Evolutionary conservation across 306 rosid genomes (phyloP), one percentile per base, ranked within the genome.

Genomic region (cucumber (Cucumis sativus)): DNA sequence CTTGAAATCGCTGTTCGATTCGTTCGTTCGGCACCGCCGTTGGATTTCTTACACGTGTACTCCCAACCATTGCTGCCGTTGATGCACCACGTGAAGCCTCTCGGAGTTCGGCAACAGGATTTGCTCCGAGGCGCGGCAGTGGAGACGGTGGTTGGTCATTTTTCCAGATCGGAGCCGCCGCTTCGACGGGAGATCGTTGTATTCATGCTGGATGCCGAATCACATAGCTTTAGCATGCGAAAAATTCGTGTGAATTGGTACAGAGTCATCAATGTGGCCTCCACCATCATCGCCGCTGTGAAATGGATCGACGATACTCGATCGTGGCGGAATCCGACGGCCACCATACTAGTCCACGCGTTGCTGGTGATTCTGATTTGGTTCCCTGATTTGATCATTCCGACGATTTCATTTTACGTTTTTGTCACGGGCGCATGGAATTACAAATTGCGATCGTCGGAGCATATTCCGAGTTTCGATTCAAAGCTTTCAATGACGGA

Each of bases 381-480:
- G 98, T 94, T 87, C 15, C 98, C 98, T 0, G 96, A 94, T n/a
- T 11, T 94, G 63, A 90, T 94, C 0, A 51, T 92, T 12, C 98
- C 98, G 0, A 88, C 93, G 0, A 6, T 87, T 16, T 75, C 87
- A 0, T 92, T 92, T 15, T 94, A 94, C 11, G 84, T 86, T 8
- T 92, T 88, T 13, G 91, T 76, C 10, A 78, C 88, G 17, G 96
- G 97, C 1, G 86, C 81, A 2, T 90, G 96, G 98, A 92, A 94
- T 64, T 94, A 88, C 17, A 86, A 94, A 81, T 91, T 94, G 12
- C 79, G 88, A 0, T 77, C 87, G 0, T 61, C 86, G 37, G 87
- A 78, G 57, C 85, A 88, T 10, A 89, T 89, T 0, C 84, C 91
- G 0, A 91, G 89, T 73, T 90, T 88, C 12, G 98, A 94, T 21